Conservation (phyloP, 148 eudicot genomes). For the Linanthus parryae region DNA sequence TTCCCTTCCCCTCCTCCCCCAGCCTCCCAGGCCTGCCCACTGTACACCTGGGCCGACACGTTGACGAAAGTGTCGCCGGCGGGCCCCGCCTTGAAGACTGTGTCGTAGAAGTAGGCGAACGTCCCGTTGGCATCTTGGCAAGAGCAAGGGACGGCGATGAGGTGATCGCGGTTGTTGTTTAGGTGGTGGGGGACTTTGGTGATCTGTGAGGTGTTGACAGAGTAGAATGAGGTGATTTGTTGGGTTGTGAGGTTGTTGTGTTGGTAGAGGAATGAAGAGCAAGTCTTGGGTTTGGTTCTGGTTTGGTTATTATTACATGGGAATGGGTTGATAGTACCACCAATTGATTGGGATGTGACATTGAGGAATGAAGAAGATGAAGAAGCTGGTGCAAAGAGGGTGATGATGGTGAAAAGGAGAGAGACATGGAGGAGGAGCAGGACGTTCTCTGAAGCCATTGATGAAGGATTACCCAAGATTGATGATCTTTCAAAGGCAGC, state of each 20-base stretch:
- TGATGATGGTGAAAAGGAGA: too few relatives aligned
- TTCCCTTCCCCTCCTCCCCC: conserved; percentile 10
- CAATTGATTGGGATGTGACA: too few relatives aligned
- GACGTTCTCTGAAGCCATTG: too few relatives aligned
- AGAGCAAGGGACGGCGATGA: conserved; percentile 35
- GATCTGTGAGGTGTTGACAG: conserved; percentile 25
- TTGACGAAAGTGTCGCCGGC: conserved; percentile 18
- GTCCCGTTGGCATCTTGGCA: conserved; percentile 31
- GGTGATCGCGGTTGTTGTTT: conserved; percentile 18
- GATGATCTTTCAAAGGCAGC: too few relatives aligned
- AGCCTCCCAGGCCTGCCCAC: conserved; percentile 33
- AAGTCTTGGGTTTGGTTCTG: conserved; percentile 14
- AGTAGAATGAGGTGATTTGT: conserved; percentile 20
- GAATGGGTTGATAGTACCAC: too few relatives aligned
- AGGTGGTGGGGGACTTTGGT: conserved; percentile 10
- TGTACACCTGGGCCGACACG: conserved; percentile 23
- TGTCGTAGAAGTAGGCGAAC: conserved; percentile 28
- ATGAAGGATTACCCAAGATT: too few relatives aligned
- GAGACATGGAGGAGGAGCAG: too few relatives aligned
- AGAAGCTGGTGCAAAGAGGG: too few relatives aligned
- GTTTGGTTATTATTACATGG: too few relatives aligned
- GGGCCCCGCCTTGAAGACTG: conserved; percentile 8
- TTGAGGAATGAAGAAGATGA: too few relatives aligned
- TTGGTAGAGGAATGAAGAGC: conserved; percentile 32
- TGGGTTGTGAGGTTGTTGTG: conserved; percentile 23